Evolutionary conservation across 2,329 filamentous ascomycete genomes (phyloP).

Genomic region (Verticillium longisporum): DNA sequence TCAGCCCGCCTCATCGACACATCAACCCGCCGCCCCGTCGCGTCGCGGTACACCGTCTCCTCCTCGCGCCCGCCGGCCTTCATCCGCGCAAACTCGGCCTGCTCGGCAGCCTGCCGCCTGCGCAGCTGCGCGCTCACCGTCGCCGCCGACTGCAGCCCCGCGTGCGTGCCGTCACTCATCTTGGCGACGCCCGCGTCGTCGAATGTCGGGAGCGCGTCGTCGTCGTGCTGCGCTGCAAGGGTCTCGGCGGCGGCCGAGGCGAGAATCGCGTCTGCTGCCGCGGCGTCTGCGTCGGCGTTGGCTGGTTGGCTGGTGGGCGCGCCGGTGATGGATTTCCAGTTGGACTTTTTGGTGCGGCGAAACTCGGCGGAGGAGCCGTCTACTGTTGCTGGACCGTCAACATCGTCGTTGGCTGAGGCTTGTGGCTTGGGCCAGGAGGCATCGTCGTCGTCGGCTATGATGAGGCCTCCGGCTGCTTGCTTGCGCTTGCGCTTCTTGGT

Average conservation of each 20-base stretch:
- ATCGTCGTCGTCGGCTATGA: slow-evolving; percentile 61
- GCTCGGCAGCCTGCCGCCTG: slow-evolving; percentile 60
- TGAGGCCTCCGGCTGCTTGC: slow-evolving; percentile 42
- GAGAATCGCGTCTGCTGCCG: slow-evolving; percentile 73
- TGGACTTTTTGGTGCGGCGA: slow-evolving; percentile 68
- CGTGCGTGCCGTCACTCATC: slow-evolving; percentile 84
- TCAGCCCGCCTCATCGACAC: slow-evolving; percentile 86
- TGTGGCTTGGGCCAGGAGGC: slow-evolving; percentile 38
- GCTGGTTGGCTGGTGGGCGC: neutral
- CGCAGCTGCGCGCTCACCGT: slow-evolving; percentile 66
- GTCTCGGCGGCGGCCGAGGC: slow-evolving; percentile 64
- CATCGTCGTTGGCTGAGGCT: slow-evolving; percentile 38
- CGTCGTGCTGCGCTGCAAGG: slow-evolving; percentile 38
- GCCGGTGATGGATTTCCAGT: slow-evolving; percentile 62
- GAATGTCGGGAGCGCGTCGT: slow-evolving; percentile 42
- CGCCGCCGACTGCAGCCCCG: slow-evolving; percentile 78
- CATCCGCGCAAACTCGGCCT: slow-evolving; percentile 39
- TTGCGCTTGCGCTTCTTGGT: slow-evolving; percentile 61
- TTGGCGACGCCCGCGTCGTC: slow-evolving; percentile 43
- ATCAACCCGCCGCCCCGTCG: slow-evolving; percentile 89
- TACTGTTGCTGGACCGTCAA: slow-evolving; percentile 43
- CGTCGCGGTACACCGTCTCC: slow-evolving; percentile 93
- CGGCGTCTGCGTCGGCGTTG: slow-evolving; percentile 38
- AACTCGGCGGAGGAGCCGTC: slow-evolving; percentile 54
- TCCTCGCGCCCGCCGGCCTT: slow-evolving; percentile 39